Percentiles rank a stretch among this genome's conserved stretches.
These are phyloP conservation scores for Candida sojae DNA, from an alignment of 1,139 yeast species.

Conservation along the genomic window DNA sequence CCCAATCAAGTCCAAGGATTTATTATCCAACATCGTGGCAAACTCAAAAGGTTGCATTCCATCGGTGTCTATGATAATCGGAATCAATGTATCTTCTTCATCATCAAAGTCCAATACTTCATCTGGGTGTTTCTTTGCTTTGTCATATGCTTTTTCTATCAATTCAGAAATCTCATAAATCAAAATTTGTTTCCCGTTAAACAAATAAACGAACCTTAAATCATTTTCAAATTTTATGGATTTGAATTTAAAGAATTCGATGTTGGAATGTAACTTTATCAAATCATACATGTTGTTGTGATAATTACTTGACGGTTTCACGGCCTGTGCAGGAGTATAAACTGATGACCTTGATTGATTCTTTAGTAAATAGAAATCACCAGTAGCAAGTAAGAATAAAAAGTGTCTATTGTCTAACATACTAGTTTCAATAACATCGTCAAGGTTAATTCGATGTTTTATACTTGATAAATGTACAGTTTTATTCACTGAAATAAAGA, in stretches of 20 bases:
- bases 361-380: constrained; percentile 41
- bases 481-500: constrained; percentile 33
- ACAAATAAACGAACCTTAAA: constrained; percentile 25
- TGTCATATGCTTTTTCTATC: constrained; percentile 26
- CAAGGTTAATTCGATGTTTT: constrained; percentile 25
- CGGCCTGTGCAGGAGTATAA: constrained; percentile 8
- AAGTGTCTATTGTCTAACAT: constrained; percentile 36
- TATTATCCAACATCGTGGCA: constrained; percentile 12
- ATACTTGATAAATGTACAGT: constrained; percentile 41
- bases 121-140: constrained; percentile 11
- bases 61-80: constrained; percentile 29
- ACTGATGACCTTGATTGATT: constrained; percentile 22
- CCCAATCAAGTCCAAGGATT: constrained; percentile 32
- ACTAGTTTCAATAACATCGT: constrained; percentile 25
- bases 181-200: constrained; percentile 29
- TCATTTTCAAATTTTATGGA: constrained; percentile 20
- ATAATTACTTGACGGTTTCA: constrained; percentile 11
- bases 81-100: constrained; percentile 19
- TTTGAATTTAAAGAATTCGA: constrained; percentile 36
- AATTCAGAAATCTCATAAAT: constrained; percentile 35
- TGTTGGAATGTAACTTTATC: constrained; percentile 29
- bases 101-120: constrained; percentile 27
- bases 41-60: constrained; percentile 32
- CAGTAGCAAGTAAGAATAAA: constrained; percentile 35
- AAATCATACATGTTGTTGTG: constrained; percentile 38